Evolutionary conservation across 768 basidiomycete genomes (phyloP), one percentile per base, ranked within the genome.

Genomic region (Porpolomopsis calyptriformis): DNA sequence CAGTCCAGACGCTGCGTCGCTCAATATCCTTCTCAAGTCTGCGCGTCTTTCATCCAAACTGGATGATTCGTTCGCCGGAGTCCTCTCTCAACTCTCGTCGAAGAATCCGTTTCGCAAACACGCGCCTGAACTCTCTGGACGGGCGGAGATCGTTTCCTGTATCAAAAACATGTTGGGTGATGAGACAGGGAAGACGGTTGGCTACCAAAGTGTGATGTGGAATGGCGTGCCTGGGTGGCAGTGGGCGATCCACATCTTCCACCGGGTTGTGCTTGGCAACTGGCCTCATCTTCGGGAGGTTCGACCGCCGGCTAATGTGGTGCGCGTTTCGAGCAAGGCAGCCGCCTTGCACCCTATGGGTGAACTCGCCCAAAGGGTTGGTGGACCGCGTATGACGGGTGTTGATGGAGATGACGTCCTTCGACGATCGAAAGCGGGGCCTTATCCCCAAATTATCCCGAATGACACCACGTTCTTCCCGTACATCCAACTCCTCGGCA

Each of bases 401-500:
- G n/a, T 14, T 14, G 29, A 31, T 31, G 29, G 29, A 31, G 7
- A 14, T 14, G 44, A 36, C 22, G 36, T 7, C 16, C n/a, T 16
- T 6, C 37, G 3, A 10, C 10, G 20, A 26, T 48, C 41, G 24
- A 18, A 25, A 4, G 9, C 1, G 29, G 18, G 10, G 8, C 14
- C 19, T n/a, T 31, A 38, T 14, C 65, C 65, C 0, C 49, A 52
- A 9, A 57, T 68, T 36, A 55, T 71, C 2, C 76, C 77, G 4
- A 72, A 67, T 44, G 74, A 75, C 52, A 55, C 55, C 24, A 69
- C 73, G 14, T 87, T 77, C 49, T 66, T 70, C 20, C 57, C 76
- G 10, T 81, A 82, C 48, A 67, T 88, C n/a, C 54, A 70, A 42
- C 64, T 87, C 3, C 68, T 87, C 5, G 81, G 78, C 1, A 57